phyloP scores from a whole-genome alignment of 345 rosid species.

The Boechera retrofracta region DNA sequence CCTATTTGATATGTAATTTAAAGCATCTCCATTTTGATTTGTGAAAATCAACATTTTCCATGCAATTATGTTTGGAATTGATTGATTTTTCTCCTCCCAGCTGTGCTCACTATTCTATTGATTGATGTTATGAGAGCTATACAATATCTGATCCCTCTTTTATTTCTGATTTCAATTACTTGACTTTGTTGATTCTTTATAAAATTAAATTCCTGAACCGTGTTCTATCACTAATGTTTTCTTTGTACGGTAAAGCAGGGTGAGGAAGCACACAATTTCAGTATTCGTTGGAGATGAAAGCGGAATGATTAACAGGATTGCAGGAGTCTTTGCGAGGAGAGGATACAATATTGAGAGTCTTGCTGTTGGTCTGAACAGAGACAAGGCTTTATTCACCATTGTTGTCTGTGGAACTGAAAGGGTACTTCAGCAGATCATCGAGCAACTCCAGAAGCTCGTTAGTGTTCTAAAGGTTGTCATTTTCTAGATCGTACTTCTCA shows the following conservation, averaged over 20 bases:
- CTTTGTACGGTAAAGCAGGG: conserved; percentile 48
- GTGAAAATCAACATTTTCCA: neutral
- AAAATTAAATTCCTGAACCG: too few relatives aligned
- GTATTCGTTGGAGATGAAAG: conserved; percentile 98
- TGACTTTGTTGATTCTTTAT: too few relatives aligned
- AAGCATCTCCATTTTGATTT: neutral
- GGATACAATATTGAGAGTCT: conserved; percentile 98
- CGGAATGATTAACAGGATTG: conserved; percentile 96
- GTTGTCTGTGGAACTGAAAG: conserved; percentile 88
- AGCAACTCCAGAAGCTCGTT: conserved; percentile 96
- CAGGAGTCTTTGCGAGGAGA: conserved; percentile 95
- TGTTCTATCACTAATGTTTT: neutral
- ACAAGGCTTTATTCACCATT: conserved; percentile 91
- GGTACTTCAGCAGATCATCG: conserved; percentile 80
- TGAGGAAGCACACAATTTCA: conserved; percentile 80
- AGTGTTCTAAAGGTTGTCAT: conserved; percentile 80
- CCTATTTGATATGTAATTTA: neutral
- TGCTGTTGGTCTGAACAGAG: conserved; percentile 92
- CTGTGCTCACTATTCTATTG: too few relatives aligned
- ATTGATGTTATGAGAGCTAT: too few relatives aligned
- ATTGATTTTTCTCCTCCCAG: neutral
- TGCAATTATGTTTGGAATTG: conserved; percentile 1
- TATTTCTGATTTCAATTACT: too few relatives aligned
- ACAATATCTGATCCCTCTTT: too few relatives aligned
- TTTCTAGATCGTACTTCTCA: conserved; percentile 3